Base-by-base conservation (phyloP, 495 filamentous ascomycete species). In the Tuber brumale region DNA sequence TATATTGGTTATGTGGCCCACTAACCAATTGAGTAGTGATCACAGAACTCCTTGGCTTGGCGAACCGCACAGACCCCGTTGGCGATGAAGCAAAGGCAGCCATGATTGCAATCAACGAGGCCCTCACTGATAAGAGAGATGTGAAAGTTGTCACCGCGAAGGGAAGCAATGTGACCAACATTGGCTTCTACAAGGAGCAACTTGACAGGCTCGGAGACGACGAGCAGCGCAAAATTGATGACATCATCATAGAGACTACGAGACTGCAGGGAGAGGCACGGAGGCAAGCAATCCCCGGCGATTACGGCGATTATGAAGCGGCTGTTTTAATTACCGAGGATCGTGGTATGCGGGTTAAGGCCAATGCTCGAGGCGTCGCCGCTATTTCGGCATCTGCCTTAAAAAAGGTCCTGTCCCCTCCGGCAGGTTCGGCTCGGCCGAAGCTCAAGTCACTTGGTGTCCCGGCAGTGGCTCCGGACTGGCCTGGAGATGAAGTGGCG, bases 241-340 rank as follows among this genome's bases (percentile, higher is more conserved):
- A 83, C 44, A 75, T 83, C 12, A 83, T 83, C 21, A 83, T 83
- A 23, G 72, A 75, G 23, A 83, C 79, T 9, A 81, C 82, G 3
- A 74, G 75, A 23, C 72, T 75, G 18, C 81, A 81, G 31, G 70
- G 76, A 18, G 72, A 71, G 27, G 48, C 72, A 1, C 82, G 81
- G 21, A 81, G 76, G n/a, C 69, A 81, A 69, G 70, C 75, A 69
- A 41, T 70, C 6, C 46, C 75, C 1, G 76, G 72, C 0, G 72
- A 57, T 27, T 69, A 70, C 6, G 75, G 73, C 27, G 74, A 72
- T 3, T 82, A 87, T 12, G 75, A 83, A 21, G 75, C 79, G 23
- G 82, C 82, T 45, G 76, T 83, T n/a, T 72, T 83, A 3, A 76
- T 83, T 21, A 83, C 82, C 0, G 79, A 83, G 5, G 82, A 83